These are phyloP conservation scores for Poteriospumella lacustris DNA, from an alignment of 108 stramenopile genomes.

Conservation along the genomic window DNA sequence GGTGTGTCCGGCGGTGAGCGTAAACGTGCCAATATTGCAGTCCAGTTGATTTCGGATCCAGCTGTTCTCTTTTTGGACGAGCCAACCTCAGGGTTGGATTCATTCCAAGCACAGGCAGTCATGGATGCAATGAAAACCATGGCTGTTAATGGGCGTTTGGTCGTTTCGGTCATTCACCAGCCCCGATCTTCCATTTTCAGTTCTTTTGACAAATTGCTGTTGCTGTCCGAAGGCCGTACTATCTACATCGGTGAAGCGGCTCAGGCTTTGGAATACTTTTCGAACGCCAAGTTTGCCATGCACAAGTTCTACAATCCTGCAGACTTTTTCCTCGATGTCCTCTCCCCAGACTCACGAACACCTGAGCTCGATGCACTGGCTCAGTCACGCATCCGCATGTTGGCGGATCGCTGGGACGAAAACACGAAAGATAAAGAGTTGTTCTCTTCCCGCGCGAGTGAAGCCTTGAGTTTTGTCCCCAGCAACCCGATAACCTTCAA, in stretches of 20 bases:
- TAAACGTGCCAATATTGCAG: constrained; percentile 25
- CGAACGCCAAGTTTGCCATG: constrained; percentile 32
- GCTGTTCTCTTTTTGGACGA: constrained; percentile 23
- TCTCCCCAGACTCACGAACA: neutral
- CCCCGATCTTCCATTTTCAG: constrained; percentile 44
- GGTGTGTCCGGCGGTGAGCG: constrained; percentile 35
- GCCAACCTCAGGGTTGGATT: constrained; percentile 13
- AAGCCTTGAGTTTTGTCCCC: neutral
- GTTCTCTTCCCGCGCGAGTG: no score
- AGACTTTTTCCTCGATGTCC: constrained; percentile 41
- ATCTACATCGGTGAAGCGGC: constrained; percentile 45
- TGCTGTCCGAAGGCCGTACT: constrained; percentile 28
- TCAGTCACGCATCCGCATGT: neutral
- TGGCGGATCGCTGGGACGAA: neutral
- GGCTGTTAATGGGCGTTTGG: neutral
- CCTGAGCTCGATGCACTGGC: neutral
- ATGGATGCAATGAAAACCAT: constrained; percentile 11
- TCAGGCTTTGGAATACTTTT: constrained; percentile 33
- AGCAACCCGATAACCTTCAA: no score
- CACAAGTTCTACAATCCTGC: constrained; percentile 46
- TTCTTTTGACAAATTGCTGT: constrained; percentile 49
- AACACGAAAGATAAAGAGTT: no score
- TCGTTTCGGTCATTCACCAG: constrained; percentile 28
- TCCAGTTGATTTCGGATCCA: neutral
- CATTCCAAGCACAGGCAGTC: neutral